Evolutionary conservation across 495 filamentous ascomycete species (phyloP).

Genomic region (Daldinia caldariorum): DNA sequence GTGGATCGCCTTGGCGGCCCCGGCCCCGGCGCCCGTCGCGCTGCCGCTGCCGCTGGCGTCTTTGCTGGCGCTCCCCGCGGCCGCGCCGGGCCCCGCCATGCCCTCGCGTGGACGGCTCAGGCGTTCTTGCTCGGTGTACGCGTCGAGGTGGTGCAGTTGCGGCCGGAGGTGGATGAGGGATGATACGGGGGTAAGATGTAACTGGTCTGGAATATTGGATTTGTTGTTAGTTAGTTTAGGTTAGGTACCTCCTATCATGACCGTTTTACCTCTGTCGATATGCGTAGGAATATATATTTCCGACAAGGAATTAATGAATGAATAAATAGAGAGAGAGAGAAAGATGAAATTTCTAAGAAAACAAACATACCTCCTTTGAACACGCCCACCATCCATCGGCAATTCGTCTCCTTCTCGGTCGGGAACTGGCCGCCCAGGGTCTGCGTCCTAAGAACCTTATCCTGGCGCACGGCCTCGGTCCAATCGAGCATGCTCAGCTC

Average conservation of each 20-base stretch:
- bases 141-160: conserved; percentile 60
- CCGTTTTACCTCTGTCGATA: too few relatives aligned
- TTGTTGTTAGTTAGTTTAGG: conserved; percentile 25
- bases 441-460: conserved; percentile 56
- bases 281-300: too few relatives aligned
- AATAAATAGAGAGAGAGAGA: neutral
- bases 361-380: conserved; percentile 56
- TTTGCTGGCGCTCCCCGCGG: conserved; percentile 26
- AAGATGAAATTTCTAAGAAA: neutral
- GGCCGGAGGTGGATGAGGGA: conserved; percentile 58
- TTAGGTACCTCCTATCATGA: too few relatives aligned
- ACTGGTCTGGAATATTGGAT: conserved; percentile 53
- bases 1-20: conserved; percentile 56
- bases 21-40: conserved; percentile 9
- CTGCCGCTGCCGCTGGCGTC: conserved; percentile 26
- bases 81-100: conserved; percentile 30
- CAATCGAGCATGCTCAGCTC: conserved; percentile 52
- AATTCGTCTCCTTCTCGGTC: conserved; percentile 50
- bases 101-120: conserved; percentile 46
- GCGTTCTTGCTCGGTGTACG: conserved; percentile 55
- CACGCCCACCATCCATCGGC: conserved; percentile 58
- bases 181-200: conserved; percentile 60
- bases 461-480: conserved; percentile 57
- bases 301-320: too few relatives aligned
- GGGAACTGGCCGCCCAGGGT: conserved; percentile 56